Evolutionary conservation across 768 basidiomycete genomes (phyloP).

Genomic region (Panellus pusillus): DNA sequence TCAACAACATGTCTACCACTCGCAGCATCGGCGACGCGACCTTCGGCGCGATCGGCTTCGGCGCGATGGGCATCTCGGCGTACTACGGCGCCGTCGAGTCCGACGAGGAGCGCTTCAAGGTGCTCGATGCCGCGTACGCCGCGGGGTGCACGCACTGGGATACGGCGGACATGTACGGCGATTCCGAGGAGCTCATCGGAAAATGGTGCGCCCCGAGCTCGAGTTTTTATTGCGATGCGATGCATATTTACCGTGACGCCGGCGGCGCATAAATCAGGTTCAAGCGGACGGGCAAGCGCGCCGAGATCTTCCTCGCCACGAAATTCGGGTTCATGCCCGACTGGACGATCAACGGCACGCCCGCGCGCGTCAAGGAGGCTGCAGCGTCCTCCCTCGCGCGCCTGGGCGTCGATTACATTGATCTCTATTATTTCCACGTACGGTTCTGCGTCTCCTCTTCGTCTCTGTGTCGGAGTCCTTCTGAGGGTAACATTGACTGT

Average conservation of each 20-base stretch:
- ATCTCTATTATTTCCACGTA: constrained; percentile 50
- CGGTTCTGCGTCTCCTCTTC: constrained; percentile 1
- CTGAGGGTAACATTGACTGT: no score
- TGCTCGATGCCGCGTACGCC: constrained; percentile 43
- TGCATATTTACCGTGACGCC: background rate
- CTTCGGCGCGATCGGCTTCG: no score
- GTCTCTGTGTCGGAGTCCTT: background rate
- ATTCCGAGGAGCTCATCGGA: constrained; percentile 7
- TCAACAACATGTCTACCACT: no score
- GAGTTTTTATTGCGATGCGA: background rate
- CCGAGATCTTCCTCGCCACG: constrained; percentile 61
- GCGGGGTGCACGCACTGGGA: constrained; percentile 49
- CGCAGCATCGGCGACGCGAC: no score
- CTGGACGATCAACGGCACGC: constrained; percentile 27
- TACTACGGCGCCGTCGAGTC: constrained; percentile 40
- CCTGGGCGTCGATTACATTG: constrained; percentile 43
- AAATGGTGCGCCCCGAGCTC: constrained; percentile 22
- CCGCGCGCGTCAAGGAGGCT: constrained; percentile 39
- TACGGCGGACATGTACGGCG: constrained; percentile 21
- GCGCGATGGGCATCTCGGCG: no score
- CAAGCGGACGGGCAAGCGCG: constrained; percentile 48
- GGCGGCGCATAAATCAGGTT: no score
- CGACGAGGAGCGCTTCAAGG: constrained; percentile 54
- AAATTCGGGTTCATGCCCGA: constrained; percentile 38
- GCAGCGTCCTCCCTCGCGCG: constrained; percentile 40